Evolutionary conservation across 805 yeast species (phyloP).

Genomic region (Candida railenensis): DNA sequence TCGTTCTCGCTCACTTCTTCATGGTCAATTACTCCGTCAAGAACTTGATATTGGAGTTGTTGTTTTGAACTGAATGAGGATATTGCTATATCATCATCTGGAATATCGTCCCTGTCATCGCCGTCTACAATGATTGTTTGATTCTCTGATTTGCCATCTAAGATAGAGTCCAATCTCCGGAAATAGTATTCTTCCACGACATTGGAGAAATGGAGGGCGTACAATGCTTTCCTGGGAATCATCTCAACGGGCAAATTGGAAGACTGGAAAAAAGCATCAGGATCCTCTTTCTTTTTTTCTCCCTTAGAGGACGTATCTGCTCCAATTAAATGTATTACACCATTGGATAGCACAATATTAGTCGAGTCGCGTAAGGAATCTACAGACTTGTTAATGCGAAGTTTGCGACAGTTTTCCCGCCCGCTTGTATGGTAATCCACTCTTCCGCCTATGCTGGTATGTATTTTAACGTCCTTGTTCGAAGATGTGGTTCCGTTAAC

Average conservation of each 20-base stretch:
- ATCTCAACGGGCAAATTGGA: conserved; percentile 23
- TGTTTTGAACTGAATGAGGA: conserved; percentile 33
- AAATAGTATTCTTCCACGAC: conserved; percentile 72
- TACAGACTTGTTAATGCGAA: conserved; percentile 6
- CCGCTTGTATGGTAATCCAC: conserved; percentile 13
- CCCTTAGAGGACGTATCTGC: neutral
- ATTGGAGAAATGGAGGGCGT: conserved; percentile 48
- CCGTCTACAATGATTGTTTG: conserved; percentile 63
- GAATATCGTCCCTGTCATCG: conserved; percentile 33
- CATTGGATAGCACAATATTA: conserved; percentile 27
- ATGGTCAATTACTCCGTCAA: conserved; percentile 34
- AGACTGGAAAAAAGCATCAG: conserved; percentile 17
- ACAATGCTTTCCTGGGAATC: conserved; percentile 35
- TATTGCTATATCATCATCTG: conserved; percentile 19
- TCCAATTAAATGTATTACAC: conserved; percentile 32
- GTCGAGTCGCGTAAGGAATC: conserved; percentile 14
- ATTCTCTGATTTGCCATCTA: conserved; percentile 49
- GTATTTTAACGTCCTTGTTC: neutral
- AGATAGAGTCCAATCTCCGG: conserved; percentile 52
- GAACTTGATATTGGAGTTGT: conserved; percentile 62
- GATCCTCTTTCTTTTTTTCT: neutral
- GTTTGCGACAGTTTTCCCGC: conserved; percentile 10
- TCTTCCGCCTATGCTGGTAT: conserved; percentile 10
- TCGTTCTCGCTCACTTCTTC: neutral
- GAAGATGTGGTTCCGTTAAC: conserved; percentile 24